Conservation (phyloP, 768 basidiomycete species). For the Russula dissimulans region DNA sequence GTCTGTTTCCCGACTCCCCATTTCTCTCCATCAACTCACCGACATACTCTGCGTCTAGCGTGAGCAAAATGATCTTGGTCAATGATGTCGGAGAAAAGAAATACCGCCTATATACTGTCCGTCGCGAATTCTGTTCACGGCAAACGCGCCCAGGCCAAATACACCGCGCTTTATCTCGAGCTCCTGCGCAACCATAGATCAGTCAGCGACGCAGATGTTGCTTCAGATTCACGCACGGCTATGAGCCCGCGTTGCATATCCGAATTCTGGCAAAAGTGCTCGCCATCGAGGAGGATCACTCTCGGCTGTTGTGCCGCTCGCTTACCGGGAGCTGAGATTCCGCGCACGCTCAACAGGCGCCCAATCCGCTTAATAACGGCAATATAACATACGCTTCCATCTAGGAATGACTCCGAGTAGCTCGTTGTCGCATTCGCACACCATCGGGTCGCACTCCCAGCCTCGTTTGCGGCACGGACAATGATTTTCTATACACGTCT, state of each 20-base stretch:
- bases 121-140: background rate
- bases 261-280: conserved; percentile 2
- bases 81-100: background rate
- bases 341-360: background rate
- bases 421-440: conserved; percentile 41
- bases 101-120: conserved; percentile 22
- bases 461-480: conserved; percentile 45
- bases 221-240: background rate
- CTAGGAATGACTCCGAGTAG: too few species aligned
- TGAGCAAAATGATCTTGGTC: background rate
- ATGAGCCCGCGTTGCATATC: conserved; percentile 8
- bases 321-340: background rate
- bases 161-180: conserved; percentile 13
- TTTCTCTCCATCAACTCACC: conserved; percentile 50
- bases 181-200: background rate
- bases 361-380: background rate
- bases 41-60: conserved; percentile 43
- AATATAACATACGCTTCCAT: background rate
- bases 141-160: conserved; percentile 49
- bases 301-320: background rate
- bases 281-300: background rate
- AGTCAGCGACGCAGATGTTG: background rate
- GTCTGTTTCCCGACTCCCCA: conserved; percentile 33
- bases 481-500: conserved; percentile 27
- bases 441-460: conserved; percentile 61